Evolutionary conservation across 768 basidiomycete species (phyloP).

Genomic region (Xerocomus brunneocitrinus): DNA sequence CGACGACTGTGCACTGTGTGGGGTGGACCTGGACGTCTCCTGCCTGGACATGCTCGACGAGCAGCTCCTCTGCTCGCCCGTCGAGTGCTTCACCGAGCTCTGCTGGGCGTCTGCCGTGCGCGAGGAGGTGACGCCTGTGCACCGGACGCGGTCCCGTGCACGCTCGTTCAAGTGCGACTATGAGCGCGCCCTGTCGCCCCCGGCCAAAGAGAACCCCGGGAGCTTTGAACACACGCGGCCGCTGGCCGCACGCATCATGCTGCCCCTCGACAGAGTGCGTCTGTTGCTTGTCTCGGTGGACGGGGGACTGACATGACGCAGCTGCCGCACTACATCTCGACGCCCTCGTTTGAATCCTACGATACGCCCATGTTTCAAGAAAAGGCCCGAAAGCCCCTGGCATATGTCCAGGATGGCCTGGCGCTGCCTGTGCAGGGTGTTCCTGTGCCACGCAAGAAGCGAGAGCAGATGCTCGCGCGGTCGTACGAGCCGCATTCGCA

Average conservation of each 20-base stretch:
- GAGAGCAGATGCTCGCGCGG: conserved; percentile 2
- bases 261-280: conserved; percentile 19
- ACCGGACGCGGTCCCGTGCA: conserved; percentile 2
- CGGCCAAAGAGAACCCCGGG: conserved; percentile 1
- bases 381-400: conserved; percentile 1
- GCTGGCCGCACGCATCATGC: conserved; percentile 14
- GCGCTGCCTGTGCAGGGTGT: conserved; percentile 11
- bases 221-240: conserved; percentile 12
- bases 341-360: conserved; percentile 9
- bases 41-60: conserved; percentile 38
- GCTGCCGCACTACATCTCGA: conserved; percentile 6
- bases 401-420: conserved; percentile 16
- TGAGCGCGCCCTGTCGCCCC: neutral
- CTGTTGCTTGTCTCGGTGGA: too few species aligned
- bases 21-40: conserved; percentile 33
- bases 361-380: conserved; percentile 8
- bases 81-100: conserved; percentile 36
- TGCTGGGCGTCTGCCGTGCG: conserved; percentile 37
- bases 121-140: conserved; percentile 17
- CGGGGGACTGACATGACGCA: neutral
- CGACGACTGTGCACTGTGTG: conserved; percentile 26
- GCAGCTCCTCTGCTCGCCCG: conserved; percentile 36
- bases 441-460: conserved; percentile 13
- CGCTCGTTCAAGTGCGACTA: conserved; percentile 16
- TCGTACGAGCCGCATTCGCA: conserved; percentile 1